phyloP scores from a whole-genome alignment of 1,284 basidiomycete species.

The Porogramme epimiltina region DNA sequence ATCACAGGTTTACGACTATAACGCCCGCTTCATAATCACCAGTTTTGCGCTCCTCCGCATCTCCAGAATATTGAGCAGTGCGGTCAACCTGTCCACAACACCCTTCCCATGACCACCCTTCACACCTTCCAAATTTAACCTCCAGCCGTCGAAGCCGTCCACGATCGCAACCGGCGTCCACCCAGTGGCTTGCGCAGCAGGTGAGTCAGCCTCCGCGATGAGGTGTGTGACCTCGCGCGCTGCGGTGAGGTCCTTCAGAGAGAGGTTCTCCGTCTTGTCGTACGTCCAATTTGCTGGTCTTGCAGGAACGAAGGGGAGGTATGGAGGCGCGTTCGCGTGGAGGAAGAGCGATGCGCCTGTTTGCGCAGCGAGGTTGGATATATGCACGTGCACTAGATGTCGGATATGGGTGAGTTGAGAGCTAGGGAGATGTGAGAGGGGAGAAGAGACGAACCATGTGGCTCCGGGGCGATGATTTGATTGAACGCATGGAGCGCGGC shows the following conservation, averaged over 20 bases:
- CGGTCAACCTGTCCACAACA: conserved; percentile 28
- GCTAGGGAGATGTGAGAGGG: not conserved
- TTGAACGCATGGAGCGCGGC: conserved; percentile 72
- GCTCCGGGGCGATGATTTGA: conserved; percentile 37
- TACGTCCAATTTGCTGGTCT: conserved; percentile 56
- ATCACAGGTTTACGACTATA: too few species aligned
- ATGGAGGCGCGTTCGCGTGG: conserved; percentile 65
- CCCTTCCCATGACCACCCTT: conserved; percentile 19
- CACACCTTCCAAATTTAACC: conserved; percentile 27
- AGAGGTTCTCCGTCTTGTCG: conserved; percentile 76
- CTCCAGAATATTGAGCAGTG: conserved; percentile 29
- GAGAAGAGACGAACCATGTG: conserved; percentile 33
- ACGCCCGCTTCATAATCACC: conserved; percentile 48
- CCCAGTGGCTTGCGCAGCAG: conserved; percentile 3
- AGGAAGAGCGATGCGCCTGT: conserved; percentile 91
- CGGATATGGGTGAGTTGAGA: not conserved
- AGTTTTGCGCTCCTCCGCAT: conserved; percentile 48
- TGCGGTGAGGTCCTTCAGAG: conserved; percentile 41
- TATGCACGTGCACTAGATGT: conserved; percentile 62
- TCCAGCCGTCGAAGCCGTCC: conserved; percentile 52
- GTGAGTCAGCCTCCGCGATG: conserved; percentile 46
- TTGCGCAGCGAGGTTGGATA: conserved; percentile 85
- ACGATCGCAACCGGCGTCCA: conserved; percentile 51
- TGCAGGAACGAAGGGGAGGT: conserved; percentile 24
- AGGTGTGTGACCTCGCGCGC: conserved; percentile 56